Percentiles rank a stretch among this genome's conserved stretches.
These are phyloP conservation scores for Sophora flavescens DNA, from an alignment of 306 rosid species.

Conservation along the genomic window DNA sequence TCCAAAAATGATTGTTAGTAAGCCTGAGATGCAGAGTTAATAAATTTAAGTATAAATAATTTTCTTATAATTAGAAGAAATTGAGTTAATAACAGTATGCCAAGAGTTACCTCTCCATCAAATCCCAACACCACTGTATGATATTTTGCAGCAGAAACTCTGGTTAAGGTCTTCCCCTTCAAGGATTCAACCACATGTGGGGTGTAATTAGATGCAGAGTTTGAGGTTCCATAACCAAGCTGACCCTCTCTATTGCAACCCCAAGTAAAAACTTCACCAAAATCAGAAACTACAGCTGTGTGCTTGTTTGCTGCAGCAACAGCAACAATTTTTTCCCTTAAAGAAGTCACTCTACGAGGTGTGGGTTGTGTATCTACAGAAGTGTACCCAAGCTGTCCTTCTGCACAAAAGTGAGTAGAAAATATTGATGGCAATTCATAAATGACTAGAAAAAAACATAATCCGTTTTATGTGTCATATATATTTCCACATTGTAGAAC, in stretches of 20 bases:
- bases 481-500: slow-evolving; percentile 19
- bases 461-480: slow-evolving; percentile 3
- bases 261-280: slow-evolving; percentile 94
- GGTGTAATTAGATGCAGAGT: slow-evolving; percentile 93
- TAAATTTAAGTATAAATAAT: too few relatives aligned
- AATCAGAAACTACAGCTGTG: slow-evolving; percentile 89
- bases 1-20: not conserved
- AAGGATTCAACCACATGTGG: slow-evolving; percentile 91
- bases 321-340: slow-evolving; percentile 74
- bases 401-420: slow-evolving; percentile 54
- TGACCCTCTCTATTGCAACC: slow-evolving; percentile 97
- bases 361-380: slow-evolving; percentile 96
- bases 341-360: slow-evolving; percentile 88
- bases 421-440: slow-evolving; percentile 26
- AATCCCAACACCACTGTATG: slow-evolving; percentile 90
- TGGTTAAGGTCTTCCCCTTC: slow-evolving; percentile 80
- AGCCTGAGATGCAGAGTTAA: too few relatives aligned
- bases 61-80: slow-evolving; percentile 32
- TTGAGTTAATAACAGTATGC: slow-evolving; percentile 25
- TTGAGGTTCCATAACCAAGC: slow-evolving; percentile 97
- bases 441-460: too few relatives aligned
- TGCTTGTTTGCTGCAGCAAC: slow-evolving; percentile 99
- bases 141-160: slow-evolving; percentile 87
- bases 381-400: slow-evolving; percentile 99
- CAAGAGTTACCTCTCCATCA: slow-evolving; percentile 89